These are phyloP conservation scores for Rubia peregrina DNA, from an alignment of 305 asterid genomes.

Conservation along the genomic window DNA sequence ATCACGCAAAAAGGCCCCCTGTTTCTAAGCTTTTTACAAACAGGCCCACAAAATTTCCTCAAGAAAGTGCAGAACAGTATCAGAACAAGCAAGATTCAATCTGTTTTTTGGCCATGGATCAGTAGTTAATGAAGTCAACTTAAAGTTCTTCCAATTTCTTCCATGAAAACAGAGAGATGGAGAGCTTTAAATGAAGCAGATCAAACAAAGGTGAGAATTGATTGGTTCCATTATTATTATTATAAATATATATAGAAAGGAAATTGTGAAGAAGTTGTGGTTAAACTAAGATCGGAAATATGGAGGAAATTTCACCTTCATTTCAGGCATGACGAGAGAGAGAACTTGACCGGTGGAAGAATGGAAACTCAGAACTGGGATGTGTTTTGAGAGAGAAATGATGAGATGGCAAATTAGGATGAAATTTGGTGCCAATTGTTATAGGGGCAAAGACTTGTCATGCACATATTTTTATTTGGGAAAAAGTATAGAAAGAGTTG, in stretches of 20 bases:
- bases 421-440: not conserved
- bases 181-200: not conserved
- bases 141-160: not conserved
- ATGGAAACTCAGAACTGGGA: not conserved
- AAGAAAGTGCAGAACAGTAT: not conserved
- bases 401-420: not conserved
- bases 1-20: not conserved
- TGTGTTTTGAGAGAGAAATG: not conserved
- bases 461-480: not conserved
- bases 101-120: not conserved
- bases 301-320: constrained; percentile 22
- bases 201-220: not conserved
- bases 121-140: not conserved
- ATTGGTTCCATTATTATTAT: not conserved
- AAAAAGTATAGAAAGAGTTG: not conserved
- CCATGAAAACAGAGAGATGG: not conserved
- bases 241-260: not conserved
- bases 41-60: constrained; percentile 5
- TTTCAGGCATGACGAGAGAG: not conserved
- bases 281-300: not conserved
- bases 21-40: not conserved
- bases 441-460: not conserved
- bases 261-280: not conserved
- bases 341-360: constrained; percentile 7
- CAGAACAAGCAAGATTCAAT: not conserved